phyloP scores from a whole-genome alignment of 73 alveolate genomes.

The Tetrahymena elliotti region DNA sequence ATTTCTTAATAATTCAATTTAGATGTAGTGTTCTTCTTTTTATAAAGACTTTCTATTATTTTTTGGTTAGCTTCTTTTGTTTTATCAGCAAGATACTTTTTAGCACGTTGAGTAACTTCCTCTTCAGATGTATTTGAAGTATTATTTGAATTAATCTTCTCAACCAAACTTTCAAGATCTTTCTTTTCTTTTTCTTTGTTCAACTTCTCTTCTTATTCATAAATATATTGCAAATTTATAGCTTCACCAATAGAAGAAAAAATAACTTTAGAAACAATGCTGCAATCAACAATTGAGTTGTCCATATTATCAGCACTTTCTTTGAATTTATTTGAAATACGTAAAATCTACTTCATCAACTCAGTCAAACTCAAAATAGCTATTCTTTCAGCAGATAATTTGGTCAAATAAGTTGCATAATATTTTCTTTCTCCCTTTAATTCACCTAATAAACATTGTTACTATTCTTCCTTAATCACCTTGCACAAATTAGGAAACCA shows the following conservation, averaged over 20 bases:
- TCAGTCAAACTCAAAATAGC: conserved; percentile 22
- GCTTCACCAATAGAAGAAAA: conserved; percentile 28
- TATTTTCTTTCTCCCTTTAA: conserved; percentile 1
- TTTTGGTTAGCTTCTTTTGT: neutral
- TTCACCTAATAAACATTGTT: conserved; percentile 24
- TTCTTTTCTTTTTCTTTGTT: conserved; percentile 7
- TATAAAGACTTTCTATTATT: neutral
- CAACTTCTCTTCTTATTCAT: conserved; percentile 32
- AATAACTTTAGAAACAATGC: neutral
- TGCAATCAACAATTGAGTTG: neutral
- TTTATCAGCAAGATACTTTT: neutral
- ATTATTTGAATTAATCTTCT: conserved; percentile 6
- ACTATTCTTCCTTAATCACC: conserved; percentile 46
- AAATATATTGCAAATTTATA: conserved; percentile 1
- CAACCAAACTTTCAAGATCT: conserved; percentile 15
- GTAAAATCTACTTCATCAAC: conserved; percentile 10
- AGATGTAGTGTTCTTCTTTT: neutral
- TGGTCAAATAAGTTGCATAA: neutral
- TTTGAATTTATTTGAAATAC: neutral
- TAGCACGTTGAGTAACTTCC: conserved; percentile 8
- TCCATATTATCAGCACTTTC: neutral
- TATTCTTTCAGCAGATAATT: conserved; percentile 10
- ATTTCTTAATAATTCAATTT: neutral
- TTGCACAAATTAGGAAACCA: conserved; percentile 55
- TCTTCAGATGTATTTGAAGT: neutral